Evolutionary conservation across 116 monocot genomes (phyloP), one percentile per base, ranked within the genome.

Genomic region (Trichopus zeylanicus): DNA sequence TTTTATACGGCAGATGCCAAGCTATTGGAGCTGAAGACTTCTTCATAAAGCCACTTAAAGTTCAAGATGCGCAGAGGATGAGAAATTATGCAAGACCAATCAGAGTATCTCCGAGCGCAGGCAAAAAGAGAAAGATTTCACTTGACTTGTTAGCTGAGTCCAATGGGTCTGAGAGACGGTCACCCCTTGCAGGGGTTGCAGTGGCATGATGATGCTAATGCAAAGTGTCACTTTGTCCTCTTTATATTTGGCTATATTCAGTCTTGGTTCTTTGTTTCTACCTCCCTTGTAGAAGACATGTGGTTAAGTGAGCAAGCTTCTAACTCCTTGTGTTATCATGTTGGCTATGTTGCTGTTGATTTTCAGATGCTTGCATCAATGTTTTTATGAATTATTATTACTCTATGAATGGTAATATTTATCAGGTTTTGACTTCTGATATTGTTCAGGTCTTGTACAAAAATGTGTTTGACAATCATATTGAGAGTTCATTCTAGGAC

Each of bases 1-100:
- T 13, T 53, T 26, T 53, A 8, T 26, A 27, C 21, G 26, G 39
- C 31, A 89, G 89, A 39, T 89, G 89, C 38, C 51, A 20, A 46
- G 81, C 62, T 22, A 62, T 59, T 23, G 89, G 81, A 61, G 89
- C 89, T 2, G 84, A 81, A 53, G 89, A 84, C n/a, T 89, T 84
- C 65, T 67, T 89, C 31, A 26, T 78, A 53, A 89, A 89, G 64
- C 89, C 89, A 67, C 81, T 89, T 24, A 63, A 68, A 53, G 53
- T 69, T 23, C 60, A 69, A 46, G 75, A 84, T 27, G 53, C 84
- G n/a, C 66, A 75, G 35, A 62, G 60, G 6, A 59, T 89, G 31
- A 73, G 57, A 59, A 60, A 21, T 31, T 81, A 81, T 46, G 75
- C 70, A 1, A 56, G 29, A 25, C 46, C 65, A 6, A 31, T 11